Base-by-base conservation (phyloP, 352 stramenopile species). In the Peronospora farinosa region DNA sequence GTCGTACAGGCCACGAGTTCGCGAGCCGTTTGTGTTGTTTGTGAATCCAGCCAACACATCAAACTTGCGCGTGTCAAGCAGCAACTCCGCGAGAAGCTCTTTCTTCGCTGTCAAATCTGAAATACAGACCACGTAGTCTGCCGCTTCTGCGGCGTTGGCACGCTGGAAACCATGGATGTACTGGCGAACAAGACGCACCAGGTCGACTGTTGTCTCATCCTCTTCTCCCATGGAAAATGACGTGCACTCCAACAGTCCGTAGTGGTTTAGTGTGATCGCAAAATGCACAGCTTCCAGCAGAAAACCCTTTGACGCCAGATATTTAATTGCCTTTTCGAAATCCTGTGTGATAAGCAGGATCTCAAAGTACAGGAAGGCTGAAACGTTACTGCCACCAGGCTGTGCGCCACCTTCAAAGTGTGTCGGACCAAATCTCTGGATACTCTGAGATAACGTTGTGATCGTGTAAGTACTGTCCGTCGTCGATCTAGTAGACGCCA, bases 121-220 rank as follows among this genome's bases (percentile, higher is more conserved):
- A 44, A 90, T 78, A 45, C 78, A 90, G 0, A 74, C 76, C 43
- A 88, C 69, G 47, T 93, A 93, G 60, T 91, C 78, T 25, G 83
- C 78, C 3, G 83, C 78, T n/a, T 93, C 83, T 1, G 62, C 65
- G 5, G 83, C 67, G 36, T 93, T 84, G 8, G 71, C 77, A 17
- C 79, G 74, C 56, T 93, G 83, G 68, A 93, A 93, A 6, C 62
- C 63, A 47, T 93, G 83, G 30, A 91, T 65, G 58, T 90, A 93
- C 52, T 93, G 83, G 10, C 83, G 83, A n/a, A 90, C 45, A 31
- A 93, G 74, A 15, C 83, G 78, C 28, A 86, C 73, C 9, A 91
- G 44, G 48, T 90, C 74, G 3, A 88, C 62, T 13, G 51, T 74
- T 7, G 54, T 65, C 19, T 86, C 75, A 46, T 88, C 78, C 52